A percentile compares a stretch with the other conserved stretches of the same genome.
Conservation (phyloP, 495 filamentous ascomycete species). For the Hyaloscypha bicolor region DNA sequence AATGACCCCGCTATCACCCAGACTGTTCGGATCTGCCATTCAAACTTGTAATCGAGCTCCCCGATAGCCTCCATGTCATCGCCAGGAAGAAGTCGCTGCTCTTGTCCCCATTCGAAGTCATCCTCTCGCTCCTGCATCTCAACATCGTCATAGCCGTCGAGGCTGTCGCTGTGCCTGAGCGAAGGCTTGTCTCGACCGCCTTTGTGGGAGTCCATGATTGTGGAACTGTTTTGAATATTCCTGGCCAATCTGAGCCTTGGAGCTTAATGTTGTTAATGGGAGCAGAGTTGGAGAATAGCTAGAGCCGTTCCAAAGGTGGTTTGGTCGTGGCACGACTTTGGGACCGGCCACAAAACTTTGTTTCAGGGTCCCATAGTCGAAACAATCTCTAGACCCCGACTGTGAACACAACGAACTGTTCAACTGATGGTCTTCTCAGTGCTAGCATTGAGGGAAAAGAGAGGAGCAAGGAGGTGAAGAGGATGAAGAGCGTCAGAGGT, state of each 20-base stretch:
- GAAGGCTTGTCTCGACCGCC: conserved; percentile 19
- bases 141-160: conserved; percentile 20
- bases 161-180: conserved; percentile 13
- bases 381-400: background rate
- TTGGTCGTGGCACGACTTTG: background rate
- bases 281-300: background rate
- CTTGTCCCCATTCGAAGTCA: conserved; percentile 15
- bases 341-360: background rate
- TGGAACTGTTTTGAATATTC: background rate
- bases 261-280: background rate
- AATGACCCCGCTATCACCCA: conserved; percentile 30
- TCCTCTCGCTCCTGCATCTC: conserved; percentile 30
- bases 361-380: background rate
- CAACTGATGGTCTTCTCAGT: background rate
- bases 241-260: background rate
- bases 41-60: conserved; percentile 23
- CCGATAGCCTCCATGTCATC: conserved; percentile 16
- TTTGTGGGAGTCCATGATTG: conserved; percentile 20
- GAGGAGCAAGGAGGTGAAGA: background rate
- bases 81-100: conserved; percentile 24
- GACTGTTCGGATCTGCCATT: conserved; percentile 34
- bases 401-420: background rate
- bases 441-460: background rate
- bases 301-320: background rate
- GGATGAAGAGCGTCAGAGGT: background rate